Conservation (phyloP, 768 basidiomycete genomes). For the Strobilomyces dryophilus region DNA sequence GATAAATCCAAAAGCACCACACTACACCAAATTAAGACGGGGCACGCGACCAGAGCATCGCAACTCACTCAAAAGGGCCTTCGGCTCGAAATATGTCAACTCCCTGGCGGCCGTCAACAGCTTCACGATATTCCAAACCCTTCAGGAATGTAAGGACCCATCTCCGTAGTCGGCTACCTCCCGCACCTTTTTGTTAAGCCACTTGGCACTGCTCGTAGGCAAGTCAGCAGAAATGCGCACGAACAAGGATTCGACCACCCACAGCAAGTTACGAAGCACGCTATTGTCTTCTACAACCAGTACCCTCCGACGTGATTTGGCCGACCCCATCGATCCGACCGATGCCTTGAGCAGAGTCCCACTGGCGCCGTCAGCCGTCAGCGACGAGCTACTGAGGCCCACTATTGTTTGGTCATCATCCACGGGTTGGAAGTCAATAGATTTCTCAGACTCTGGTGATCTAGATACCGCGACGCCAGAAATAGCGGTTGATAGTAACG, state of each 20-base stretch:
- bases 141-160: constrained; percentile 17
- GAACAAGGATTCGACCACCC: constrained; percentile 30
- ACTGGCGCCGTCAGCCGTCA: constrained; percentile 51
- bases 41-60: background rate
- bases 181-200: constrained; percentile 57
- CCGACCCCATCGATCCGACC: constrained; percentile 44
- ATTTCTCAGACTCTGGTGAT: constrained; percentile 28
- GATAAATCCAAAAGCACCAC: constrained; percentile 85
- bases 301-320: constrained; percentile 52
- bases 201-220: constrained; percentile 42
- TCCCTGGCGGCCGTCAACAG: constrained; percentile 81
- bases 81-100: constrained; percentile 68
- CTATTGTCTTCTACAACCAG: constrained; percentile 89
- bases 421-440: constrained; percentile 18
- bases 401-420: constrained; percentile 13
- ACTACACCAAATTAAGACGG: constrained; percentile 36
- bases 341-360: constrained; percentile 72
- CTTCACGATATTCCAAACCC: constrained; percentile 75
- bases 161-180: background rate
- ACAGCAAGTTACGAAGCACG: constrained; percentile 81
- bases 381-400: constrained; percentile 36
- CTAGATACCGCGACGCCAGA: constrained; percentile 14
- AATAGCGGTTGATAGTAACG: constrained; percentile 2
- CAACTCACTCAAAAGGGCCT: constrained; percentile 81
- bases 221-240: constrained; percentile 8